These are phyloP conservation scores for Pleodorina starrii DNA, from an alignment of 139 green algal genomes.

Conservation along the genomic window DNA sequence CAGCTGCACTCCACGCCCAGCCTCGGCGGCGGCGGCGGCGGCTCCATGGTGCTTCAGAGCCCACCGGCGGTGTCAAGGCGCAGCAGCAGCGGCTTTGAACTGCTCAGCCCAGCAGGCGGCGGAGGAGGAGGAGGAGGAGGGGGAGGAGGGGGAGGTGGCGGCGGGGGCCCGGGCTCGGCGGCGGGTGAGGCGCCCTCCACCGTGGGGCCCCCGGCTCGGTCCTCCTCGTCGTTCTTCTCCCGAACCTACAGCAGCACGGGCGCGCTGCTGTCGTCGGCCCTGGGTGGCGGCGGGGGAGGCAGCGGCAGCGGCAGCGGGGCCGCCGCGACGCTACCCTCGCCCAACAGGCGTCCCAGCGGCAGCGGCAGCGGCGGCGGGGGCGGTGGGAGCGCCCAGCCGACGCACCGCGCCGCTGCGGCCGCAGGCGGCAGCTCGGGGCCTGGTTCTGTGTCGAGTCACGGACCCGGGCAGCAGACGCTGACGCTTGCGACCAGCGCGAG, in stretches of 20 bases:
- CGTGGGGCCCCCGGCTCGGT: background rate
- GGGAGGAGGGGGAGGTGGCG: background rate
- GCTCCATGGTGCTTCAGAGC: background rate
- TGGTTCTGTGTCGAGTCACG: background rate
- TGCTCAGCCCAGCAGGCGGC: background rate
- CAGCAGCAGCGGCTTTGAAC: constrained; percentile 19
- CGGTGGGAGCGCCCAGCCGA: background rate
- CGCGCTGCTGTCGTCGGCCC: constrained; percentile 15
- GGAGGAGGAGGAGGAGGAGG: background rate
- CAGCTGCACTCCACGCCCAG: background rate
- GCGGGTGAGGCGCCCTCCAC: background rate
- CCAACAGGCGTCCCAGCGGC: background rate
- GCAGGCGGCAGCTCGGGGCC: no score
- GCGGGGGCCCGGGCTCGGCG: background rate
- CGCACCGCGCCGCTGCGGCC: background rate
- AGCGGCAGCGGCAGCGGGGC: background rate
- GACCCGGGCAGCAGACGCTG: no score
- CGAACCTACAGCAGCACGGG: constrained; percentile 42
- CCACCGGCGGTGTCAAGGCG: background rate
- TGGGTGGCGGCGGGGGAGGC: background rate
- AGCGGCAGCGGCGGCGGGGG: background rate
- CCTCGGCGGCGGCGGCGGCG: background rate
- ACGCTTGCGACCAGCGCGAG: no score
- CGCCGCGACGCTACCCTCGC: background rate
- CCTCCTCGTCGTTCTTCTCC: constrained; percentile 22